These are phyloP conservation scores for Erodium texanum DNA, from an alignment of 441 rosid genomes.

Conservation along the genomic window DNA sequence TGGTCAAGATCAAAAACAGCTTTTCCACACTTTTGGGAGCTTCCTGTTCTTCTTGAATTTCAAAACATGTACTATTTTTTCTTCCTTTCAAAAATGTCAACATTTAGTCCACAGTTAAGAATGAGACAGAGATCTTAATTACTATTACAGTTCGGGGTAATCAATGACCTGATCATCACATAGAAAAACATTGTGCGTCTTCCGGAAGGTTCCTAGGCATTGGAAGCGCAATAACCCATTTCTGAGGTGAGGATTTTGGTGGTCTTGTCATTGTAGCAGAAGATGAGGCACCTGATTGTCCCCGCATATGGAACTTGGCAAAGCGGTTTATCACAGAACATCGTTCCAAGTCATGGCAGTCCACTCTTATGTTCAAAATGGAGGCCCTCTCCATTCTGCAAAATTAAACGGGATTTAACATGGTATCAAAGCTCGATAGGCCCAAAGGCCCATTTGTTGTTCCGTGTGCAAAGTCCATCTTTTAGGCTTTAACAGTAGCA, in stretches of 20 bases:
- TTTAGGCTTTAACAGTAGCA: too few relatives aligned
- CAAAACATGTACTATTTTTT: conserved; percentile 33
- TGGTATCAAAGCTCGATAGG: background rate
- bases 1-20: too few relatives aligned
- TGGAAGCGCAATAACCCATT: conserved; percentile 58
- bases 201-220: conserved; percentile 73
- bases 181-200: conserved; percentile 72
- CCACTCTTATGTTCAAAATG: conserved; percentile 53
- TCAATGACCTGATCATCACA: conserved; percentile 35
- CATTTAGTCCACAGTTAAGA: conserved; percentile 21
- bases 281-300: conserved; percentile 36
- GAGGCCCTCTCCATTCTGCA: conserved; percentile 68
- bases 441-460: too few relatives aligned
- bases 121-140: background rate
- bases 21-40: too few relatives aligned
- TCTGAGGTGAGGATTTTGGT: conserved; percentile 42
- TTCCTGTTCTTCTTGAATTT: conserved; percentile 35
- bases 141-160: background rate
- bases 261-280: conserved; percentile 32
- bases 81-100: conserved; percentile 29
- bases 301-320: conserved; percentile 65
- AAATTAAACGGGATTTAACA: background rate
- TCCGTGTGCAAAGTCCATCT: too few relatives aligned
- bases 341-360: conserved; percentile 68
- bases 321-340: conserved; percentile 74